Evolutionary conservation across 2,329 filamentous ascomycete species (phyloP), one percentile per base, ranked within the genome.

Genomic region (Epichloe scottii): DNA sequence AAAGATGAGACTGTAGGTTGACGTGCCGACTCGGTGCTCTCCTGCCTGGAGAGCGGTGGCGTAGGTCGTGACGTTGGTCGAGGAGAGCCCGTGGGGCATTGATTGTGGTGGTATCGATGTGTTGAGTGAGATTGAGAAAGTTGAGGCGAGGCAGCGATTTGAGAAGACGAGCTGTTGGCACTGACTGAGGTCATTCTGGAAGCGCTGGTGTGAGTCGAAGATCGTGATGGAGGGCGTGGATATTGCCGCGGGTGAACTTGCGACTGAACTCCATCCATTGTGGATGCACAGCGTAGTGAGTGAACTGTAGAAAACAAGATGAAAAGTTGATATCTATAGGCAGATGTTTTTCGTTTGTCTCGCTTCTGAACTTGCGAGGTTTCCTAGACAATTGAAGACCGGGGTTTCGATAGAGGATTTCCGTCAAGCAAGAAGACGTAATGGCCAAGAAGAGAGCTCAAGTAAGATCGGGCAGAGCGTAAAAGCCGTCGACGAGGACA

Each of bases 1-100:
- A 79, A 75, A 15, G 66, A 71, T 0, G 78, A 81, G 14, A 74
- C 63, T 0, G 68, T 66, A 26, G 63, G 61, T 42, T 67, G 70
- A 15, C 68, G 67, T 4, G 61, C 56, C 3, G 67, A 63, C 19
- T 77, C 74, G 33, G 65, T 63, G 39, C 66, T 68, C 17, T 67
- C 62, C 52, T 73, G 68, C 55, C 69, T 65, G 11, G 71, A 70
- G n/a, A 73, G 55, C 37, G 65, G 66, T 4, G 73, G 70, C 19
- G 66, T 64, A 3, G 70, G 66, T 50, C 66, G 66, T 1, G 71
- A 68, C 4, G 62, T 61, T 1, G 69, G 63, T 26, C 69, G 67
- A 11, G 69, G 67, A 6, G 62, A 64, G 30, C 55, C 56, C 8
- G 59, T 55, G 14, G 64, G 62, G 54, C 66, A 68, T 37, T 67